Evolutionary conservation across 2,329 filamentous ascomycete species (phyloP), one percentile per base, ranked within the genome.

Genomic region (Pseudogymnoascus sp.): DNA sequence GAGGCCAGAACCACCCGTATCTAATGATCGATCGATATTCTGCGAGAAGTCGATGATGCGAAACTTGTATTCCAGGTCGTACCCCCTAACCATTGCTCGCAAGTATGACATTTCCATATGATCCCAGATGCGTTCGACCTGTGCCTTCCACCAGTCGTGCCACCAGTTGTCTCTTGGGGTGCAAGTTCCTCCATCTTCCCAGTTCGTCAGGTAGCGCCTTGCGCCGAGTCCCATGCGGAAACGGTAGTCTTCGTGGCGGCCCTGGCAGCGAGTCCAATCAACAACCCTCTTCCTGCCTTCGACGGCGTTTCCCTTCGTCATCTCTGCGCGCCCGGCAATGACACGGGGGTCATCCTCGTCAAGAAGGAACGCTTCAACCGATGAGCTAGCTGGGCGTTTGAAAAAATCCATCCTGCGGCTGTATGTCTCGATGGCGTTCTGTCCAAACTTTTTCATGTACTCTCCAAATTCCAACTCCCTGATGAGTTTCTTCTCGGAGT

Each of bases 11-110:
- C 75, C 73, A 0, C 71, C 72, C 1, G 65, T 72, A 59, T 83
- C 79, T 1, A 72, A 73, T 9, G 80, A 79, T 12, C 88, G 78
- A 68, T 91, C 86, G 7, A 91, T 79, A 60, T 91, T 92, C 68
- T 92, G 90, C 5, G 86, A 89, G 0, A 90, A 74, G 63, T 93
- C 87, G 66, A 85, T 79, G 36, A 83, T 74, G 70, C 10, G 73
- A 69, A 78, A 79, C 69, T 87, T 86, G 70, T 75, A 84, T 12
- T 78, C 75, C 41, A 81, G 79, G 68, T 92, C 88, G 63, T 79
- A 83, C 0, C 78, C 79, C 12, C 74, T 71, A 4, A 68, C 65
- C 1, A 81, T 72, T 41, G 78, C 80, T 21, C 81, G 76, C 8
- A 89, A 73, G 62, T 78, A 81, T 9, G 79, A 79, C 61, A 86